Evolutionary conservation across 129 eudicot genomes (phyloP).

Genomic region (Artemisia annua): DNA sequence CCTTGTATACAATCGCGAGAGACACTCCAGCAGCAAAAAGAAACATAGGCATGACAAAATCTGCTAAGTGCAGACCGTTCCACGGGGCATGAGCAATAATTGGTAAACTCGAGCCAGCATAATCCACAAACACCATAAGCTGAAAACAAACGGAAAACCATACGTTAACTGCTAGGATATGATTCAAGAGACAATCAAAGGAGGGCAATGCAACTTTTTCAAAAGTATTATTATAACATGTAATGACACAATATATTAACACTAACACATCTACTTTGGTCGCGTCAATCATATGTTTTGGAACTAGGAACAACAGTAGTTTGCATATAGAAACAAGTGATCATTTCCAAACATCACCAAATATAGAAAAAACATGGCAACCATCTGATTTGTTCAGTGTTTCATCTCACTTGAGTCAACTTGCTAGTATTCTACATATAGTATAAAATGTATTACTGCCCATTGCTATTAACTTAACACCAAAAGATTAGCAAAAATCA

Average conservation of each 20-base stretch:
- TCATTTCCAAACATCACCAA: too few species aligned
- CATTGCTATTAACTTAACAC: background rate
- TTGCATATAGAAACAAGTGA: background rate
- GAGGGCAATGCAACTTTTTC: background rate
- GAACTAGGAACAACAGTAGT: background rate
- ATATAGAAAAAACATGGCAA: too few species aligned
- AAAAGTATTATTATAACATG: constrained; percentile 3
- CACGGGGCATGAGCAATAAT: constrained; percentile 73
- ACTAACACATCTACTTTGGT: background rate
- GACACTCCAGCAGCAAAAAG: constrained; percentile 80
- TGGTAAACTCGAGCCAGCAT: constrained; percentile 64
- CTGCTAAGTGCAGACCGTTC: constrained; percentile 78
- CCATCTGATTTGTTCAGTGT: background rate
- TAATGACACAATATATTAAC: constrained; percentile 1
- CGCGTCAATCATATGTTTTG: background rate
- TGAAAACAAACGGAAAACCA: constrained; percentile 31
- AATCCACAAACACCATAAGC: constrained; percentile 87
- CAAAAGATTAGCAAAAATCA: background rate
- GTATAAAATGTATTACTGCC: background rate
- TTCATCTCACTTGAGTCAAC: constrained; percentile 4
- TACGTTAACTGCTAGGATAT: constrained; percentile 5
- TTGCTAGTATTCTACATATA: background rate
- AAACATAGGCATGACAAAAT: constrained; percentile 85
- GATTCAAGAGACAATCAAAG: constrained; percentile 5
- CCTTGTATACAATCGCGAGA: constrained; percentile 76